These are phyloP conservation scores for Irpex sp. DNA, from an alignment of 1,284 basidiomycete genomes.

Conservation along the genomic window DNA sequence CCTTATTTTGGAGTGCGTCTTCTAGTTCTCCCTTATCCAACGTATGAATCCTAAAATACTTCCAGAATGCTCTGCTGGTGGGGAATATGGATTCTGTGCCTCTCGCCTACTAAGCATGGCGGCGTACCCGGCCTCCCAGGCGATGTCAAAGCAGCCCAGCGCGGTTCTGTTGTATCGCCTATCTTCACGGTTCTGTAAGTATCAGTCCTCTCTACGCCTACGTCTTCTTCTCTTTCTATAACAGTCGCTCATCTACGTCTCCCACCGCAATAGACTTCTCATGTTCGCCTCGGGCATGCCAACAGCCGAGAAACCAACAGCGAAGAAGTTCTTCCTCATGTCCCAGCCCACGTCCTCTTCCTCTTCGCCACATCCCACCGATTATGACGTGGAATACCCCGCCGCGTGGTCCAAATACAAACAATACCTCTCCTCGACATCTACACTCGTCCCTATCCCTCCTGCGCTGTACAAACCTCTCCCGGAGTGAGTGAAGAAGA, in stretches of 20 bases:
- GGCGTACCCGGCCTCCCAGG: slow-evolving; percentile 23
- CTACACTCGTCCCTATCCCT: slow-evolving; percentile 63
- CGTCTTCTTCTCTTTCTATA: too few species aligned
- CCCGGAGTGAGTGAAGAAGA: slow-evolving; percentile 52
- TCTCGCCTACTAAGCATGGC: slow-evolving; percentile 52
- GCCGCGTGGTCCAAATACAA: slow-evolving; percentile 54
- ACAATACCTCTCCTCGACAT: slow-evolving; percentile 53
- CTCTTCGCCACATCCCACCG: neutral
- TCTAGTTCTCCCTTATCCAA: too few species aligned
- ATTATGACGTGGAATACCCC: slow-evolving; percentile 2
- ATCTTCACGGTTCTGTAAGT: slow-evolving; percentile 60
- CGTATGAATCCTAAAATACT: neutral
- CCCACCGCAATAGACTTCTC: slow-evolving; percentile 38
- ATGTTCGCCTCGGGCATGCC: slow-evolving; percentile 70
- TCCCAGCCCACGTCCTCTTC: slow-evolving; percentile 28
- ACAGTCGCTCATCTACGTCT: neutral
- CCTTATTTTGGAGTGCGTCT: slow-evolving; percentile 68
- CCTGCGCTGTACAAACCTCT: slow-evolving; percentile 51
- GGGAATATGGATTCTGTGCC: slow-evolving; percentile 60
- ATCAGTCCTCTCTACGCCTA: neutral
- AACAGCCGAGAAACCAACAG: slow-evolving; percentile 67
- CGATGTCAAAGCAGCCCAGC: slow-evolving; percentile 47
- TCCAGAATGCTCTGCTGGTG: slow-evolving; percentile 67
- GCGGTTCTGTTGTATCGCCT: slow-evolving; percentile 56
- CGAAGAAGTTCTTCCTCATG: slow-evolving; percentile 60